A percentile compares a stretch with the other conserved stretches of the same genome.
phyloP scores from a whole-genome alignment of 192 early-diverging fungal genomes.

The Coemansia brasiliensis region DNA sequence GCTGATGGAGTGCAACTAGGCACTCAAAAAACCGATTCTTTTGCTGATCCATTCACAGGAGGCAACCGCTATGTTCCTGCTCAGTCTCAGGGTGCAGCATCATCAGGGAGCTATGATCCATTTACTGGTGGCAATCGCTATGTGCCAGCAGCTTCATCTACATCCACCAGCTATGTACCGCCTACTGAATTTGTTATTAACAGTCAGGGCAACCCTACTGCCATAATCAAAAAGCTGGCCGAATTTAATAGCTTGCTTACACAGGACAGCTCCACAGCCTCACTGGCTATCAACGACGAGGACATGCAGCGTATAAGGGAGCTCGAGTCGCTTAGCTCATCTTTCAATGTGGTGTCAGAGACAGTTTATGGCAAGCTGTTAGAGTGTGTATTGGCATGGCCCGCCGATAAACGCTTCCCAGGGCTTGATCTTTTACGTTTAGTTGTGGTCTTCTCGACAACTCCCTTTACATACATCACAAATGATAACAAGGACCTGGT shows the following conservation, averaged over 20 bases:
- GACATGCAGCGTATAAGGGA: conserved; percentile 19
- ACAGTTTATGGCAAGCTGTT: conserved; percentile 50
- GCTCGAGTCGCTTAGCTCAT: conserved; percentile 1
- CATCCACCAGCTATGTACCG: conserved; percentile 15
- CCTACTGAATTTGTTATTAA: conserved; percentile 62
- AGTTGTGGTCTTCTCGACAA: conserved; percentile 56
- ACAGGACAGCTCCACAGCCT: conserved; percentile 12
- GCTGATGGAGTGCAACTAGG: conserved; percentile 58
- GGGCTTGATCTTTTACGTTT: conserved; percentile 84
- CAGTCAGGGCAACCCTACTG: conserved; percentile 65
- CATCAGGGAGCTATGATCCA: conserved; percentile 14
- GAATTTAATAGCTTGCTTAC: conserved; percentile 66
- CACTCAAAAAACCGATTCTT: neutral
- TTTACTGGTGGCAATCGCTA: conserved; percentile 62
- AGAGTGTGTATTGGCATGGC: conserved; percentile 68
- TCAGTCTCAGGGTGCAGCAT: neutral
- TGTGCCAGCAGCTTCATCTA: conserved; percentile 44
- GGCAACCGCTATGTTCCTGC: conserved; percentile 64
- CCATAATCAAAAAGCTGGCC: conserved; percentile 72
- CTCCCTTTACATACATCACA: neutral
- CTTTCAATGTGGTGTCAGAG: conserved; percentile 12
- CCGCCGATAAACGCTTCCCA: conserved; percentile 69
- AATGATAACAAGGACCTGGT: conserved; percentile 44
- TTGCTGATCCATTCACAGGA: conserved; percentile 51
- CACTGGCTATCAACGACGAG: conserved; percentile 10